Evolutionary conservation across 1,139 yeast genomes (phyloP), one percentile per base, ranked within the genome.

Genomic region (Pneumocystis carinii): DNA sequence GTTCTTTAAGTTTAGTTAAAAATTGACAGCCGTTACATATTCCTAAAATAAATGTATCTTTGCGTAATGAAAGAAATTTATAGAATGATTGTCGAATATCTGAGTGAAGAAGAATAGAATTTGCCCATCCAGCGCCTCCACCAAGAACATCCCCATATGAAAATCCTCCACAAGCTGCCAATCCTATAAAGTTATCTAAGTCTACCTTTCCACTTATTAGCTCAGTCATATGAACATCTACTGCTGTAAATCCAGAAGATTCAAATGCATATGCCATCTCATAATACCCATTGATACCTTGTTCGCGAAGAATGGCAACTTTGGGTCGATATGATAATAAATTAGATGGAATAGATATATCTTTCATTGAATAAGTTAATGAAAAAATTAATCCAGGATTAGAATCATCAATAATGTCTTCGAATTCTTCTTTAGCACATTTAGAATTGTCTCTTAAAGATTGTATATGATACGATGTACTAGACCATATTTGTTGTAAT

Each of bases 81-180:
- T 78, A 75, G 75, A 94, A 94, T 76, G 88, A 90, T 53, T 79
- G 73, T 72, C 94, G 84, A 60, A 94, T 86, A 64, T 77, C 79
- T 48, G 84, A 88, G 72, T 92, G 86, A 80, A 85, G 90, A 69
- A 94, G 77, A n/a, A 92, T 96, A 24, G 96, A 88, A 73, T 90
- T 90, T 66, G 99, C 98, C 98, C 98, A 94, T 66, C 99, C 99
- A 62, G 94, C 89, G 73, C 97, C 99, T 38, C 98, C 98, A 69
- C 99, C 98, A 66, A 94, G 79, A 61, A 94, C 99, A 76, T 94
- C 99, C 80, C 99, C 99, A 72, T 90, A 94, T 1, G 97, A 90
- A 79, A 94, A 94, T 37, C 99, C 99, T 76, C 99, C 99, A 77
- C 98, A 94, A 4, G 98, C 98, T 63, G 97, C 98, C 65, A 94